These are phyloP conservation scores for Diplodia scrobiculata DNA, from an alignment of 2,329 filamentous ascomycete genomes.

Conservation along the genomic window DNA sequence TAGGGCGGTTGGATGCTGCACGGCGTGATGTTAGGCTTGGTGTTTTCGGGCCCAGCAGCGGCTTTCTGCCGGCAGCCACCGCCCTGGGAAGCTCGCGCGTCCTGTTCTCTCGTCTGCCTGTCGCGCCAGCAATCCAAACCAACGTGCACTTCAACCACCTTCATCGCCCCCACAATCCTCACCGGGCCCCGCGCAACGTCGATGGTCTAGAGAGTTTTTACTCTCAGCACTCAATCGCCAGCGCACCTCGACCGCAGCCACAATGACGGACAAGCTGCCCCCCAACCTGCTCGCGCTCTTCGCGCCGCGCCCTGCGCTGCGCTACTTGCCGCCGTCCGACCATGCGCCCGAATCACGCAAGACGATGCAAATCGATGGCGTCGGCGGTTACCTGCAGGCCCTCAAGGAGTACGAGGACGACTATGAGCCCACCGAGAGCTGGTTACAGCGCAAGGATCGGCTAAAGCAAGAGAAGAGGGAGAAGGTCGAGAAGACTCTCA, in stretches of 20 bases:
- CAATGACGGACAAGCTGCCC: constrained; percentile 95
- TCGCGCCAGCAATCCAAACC: constrained; percentile 3
- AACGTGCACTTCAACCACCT: not conserved
- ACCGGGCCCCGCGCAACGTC: not conserved
- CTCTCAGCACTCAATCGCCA: not conserved
- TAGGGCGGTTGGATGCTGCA: constrained; percentile 28
- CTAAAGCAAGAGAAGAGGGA: constrained; percentile 78
- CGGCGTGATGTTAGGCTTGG: constrained; percentile 1
- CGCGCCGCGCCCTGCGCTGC: constrained; percentile 86
- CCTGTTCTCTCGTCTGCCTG: constrained; percentile 22
- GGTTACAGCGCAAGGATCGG: constrained; percentile 84
- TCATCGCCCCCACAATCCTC: not conserved
- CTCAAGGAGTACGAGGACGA: constrained; percentile 74
- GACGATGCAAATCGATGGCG: constrained; percentile 70
- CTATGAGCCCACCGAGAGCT: constrained; percentile 85
- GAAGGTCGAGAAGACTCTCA: constrained; percentile 63
- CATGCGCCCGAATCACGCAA: constrained; percentile 78
- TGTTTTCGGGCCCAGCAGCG: constrained; percentile 10
- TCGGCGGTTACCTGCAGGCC: constrained; percentile 73
- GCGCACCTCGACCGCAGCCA: constrained; percentile 21
- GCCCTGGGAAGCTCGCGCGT: not conserved
- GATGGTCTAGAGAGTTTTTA: not conserved
- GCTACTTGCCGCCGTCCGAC: constrained; percentile 83
- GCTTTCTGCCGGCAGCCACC: constrained; percentile 13
- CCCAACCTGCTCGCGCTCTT: constrained; percentile 92